phyloP scores from a whole-genome alignment of 2,329 filamentous ascomycete species.

The Periglandula ipomoeae region DNA sequence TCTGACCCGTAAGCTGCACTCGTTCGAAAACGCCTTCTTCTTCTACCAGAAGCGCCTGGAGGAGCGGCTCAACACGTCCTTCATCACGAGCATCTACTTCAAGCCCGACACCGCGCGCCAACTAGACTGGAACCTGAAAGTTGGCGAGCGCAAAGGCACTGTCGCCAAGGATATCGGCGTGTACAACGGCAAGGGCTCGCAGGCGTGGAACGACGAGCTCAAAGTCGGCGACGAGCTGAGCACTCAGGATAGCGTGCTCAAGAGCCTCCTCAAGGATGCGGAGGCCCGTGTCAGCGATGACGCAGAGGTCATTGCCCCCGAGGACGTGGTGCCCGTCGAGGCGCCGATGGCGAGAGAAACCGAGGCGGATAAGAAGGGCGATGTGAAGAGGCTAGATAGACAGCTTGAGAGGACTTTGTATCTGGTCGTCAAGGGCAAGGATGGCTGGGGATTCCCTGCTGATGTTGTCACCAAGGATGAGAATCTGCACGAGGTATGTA shows the following conservation, averaged over 20 bases:
- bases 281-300: constrained; percentile 53
- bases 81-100: constrained; percentile 89
- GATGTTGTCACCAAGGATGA: constrained; percentile 61
- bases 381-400: constrained; percentile 70
- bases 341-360: constrained; percentile 61
- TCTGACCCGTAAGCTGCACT: constrained; percentile 71
- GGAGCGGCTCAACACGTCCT: constrained; percentile 80
- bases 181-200: constrained; percentile 61
- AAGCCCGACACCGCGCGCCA: constrained; percentile 79
- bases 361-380: constrained; percentile 67
- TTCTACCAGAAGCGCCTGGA: constrained; percentile 97
- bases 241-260: constrained; percentile 53
- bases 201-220: constrained; percentile 88
- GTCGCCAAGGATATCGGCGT: constrained; percentile 76
- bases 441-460: constrained; percentile 78
- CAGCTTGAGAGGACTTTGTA: constrained; percentile 77
- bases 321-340: constrained; percentile 59
- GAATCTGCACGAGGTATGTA: constrained; percentile 71
- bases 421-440: constrained; percentile 66
- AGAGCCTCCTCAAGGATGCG: constrained; percentile 66
- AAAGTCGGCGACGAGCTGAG: constrained; percentile 63
- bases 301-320: constrained; percentile 47
- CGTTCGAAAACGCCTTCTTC: constrained; percentile 89
- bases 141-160: constrained; percentile 61
- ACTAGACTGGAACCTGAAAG: constrained; percentile 84